Base-by-base conservation (phyloP, 2,329 filamentous ascomycete genomes). In the Sclerotiophoma versabilis region DNA sequence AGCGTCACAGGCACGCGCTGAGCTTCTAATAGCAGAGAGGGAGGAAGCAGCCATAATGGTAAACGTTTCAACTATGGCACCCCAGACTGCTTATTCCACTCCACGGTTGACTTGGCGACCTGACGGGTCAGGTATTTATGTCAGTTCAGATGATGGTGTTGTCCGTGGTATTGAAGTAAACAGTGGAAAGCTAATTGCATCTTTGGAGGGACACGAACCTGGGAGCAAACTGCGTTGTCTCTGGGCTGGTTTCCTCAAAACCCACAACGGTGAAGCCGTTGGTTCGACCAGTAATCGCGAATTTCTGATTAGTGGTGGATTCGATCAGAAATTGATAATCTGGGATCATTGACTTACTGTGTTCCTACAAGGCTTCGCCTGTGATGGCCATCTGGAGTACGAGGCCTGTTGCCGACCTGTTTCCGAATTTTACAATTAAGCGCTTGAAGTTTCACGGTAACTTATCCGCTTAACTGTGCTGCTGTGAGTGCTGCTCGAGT, bases 41-140 rank as follows among this genome's bases (percentile, higher is more conserved):
- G 84, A 87, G 64, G 81, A 83, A 47, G 81, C 82, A 5, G 84
- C 84, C 2, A 86, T 88, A n/a, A 64, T 80, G 26, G 78, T 87
- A 12, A 84, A 86, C 53, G 78, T 81, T 29, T 85, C 79, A 39
- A 86, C 85, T 0, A 76, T 86, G 62, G 82, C 86, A 17, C 83
- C 85, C n/a, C 85, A 88, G 66, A 87, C 85, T 22, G 76, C 81
- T 0, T 88, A 87, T 67, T 86, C 83, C 19, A 88, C 84, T 5
- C 85, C 85, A 7, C 80, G 83, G 45, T 75, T 87, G 6, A 80
- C 79, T 5, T 88, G 86, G 86, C 74, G 86, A 22, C 84, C 85
- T 1, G 80, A 86, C 66, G 85, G 84, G 0, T 81, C 77, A 34
- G 86, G 86, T 0, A 73, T 88, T 0, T 88, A 83, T 79, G 84